Base-by-base conservation (phyloP, 139 green algal genomes). In the Coccomyxa sp. region DNA sequence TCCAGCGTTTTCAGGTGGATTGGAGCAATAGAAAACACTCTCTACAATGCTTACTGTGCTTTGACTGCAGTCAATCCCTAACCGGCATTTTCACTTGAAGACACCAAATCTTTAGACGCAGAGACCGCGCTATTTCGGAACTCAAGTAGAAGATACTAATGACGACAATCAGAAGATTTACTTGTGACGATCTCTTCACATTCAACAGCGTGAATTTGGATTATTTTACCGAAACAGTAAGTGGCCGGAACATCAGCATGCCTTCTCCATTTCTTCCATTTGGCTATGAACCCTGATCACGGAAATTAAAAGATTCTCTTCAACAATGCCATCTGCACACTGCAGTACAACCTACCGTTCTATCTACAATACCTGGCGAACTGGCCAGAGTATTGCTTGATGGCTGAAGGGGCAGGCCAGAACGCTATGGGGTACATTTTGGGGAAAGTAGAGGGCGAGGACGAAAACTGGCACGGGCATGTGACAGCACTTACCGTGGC, bases 191-290 rank as follows among this genome's bases (percentile, higher is more conserved):
- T 83, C 83, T 99, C 32, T 94, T 99, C 78, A 89, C 86, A 0
- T 99, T 98, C 91, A 99, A 99, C 88, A 92, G 92, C 15, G 95
- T 99, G 14, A 99, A 99, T 89, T 85, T 99, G 12, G 97, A 99
- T 82, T 93, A 94, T 58, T 93, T 99, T 28, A 99, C 97, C 0
- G 97, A 99, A 87, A 99, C 97, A 51, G 88, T 92, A 27, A 74
- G 68, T 57, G 11, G 11, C 28, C 27, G 0, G 38, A 68, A 13
- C 76, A 13, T 80, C 30, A 25, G 13, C 38, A 51, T 7, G 38
- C 28, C 30, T 12, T 38, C 31, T 79, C 25, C 75, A 58, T 45
- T 51, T 38, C 27, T 23, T 23, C 18, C 27, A 79, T 28, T 13
- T 51, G 28, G 32, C 9, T 63, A 28, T 58, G 31, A 81, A 32